Evolutionary conservation across 129 eudicot species (phyloP), one percentile per base, ranked within the genome.

Genomic region (Saposhnikovia divaricata): DNA sequence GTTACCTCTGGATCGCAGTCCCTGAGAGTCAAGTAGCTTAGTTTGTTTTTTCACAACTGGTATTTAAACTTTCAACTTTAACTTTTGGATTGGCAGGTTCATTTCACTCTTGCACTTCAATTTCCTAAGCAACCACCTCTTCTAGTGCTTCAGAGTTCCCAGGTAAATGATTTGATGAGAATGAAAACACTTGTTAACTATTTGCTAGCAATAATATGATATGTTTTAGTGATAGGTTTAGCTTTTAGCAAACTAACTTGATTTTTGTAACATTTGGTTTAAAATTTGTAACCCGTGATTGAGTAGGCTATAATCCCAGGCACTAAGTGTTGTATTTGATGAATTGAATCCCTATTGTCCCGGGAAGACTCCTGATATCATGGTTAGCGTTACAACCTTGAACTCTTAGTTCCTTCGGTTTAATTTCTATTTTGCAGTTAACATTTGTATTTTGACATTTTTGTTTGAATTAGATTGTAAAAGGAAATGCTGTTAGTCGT

Each of bases 61-160:
- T 34, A 28, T 68, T 14, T 15, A 68, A 10, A 12, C 2, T 40
- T 39, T 8, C 11, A 76, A 42, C 48, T 40, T 39, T 9, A 28
- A 50, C 66, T 43, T 18, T 55, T 39, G 69, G 23, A 79, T 39
- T 79, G 69, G 46, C 80, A 95, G 98, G 97, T 95, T 74, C 96
- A 95, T 74, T 75, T 92, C 77, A 75, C 90, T 40, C 82, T 95
- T 75, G 87, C 98, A 37, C 82, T 90, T 73, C 98, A 95, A 86
- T 95, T 92, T 83, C 98, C 98, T 55, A 95, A 83, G 87, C 97
- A 90, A 80, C 90, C 87, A 72, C 98, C 97, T 37, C 68, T 83
- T 81, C 25, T 95, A 47, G 53, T 88, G 80, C 97, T 95, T 80
- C 98, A 95, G 82, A 95, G 98, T 82, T 89, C 97, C 38, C 97